A percentile compares a stretch with the other conserved stretches of the same genome.
Conservation (phyloP, 768 basidiomycete species). For the Suillus weaverae region DNA sequence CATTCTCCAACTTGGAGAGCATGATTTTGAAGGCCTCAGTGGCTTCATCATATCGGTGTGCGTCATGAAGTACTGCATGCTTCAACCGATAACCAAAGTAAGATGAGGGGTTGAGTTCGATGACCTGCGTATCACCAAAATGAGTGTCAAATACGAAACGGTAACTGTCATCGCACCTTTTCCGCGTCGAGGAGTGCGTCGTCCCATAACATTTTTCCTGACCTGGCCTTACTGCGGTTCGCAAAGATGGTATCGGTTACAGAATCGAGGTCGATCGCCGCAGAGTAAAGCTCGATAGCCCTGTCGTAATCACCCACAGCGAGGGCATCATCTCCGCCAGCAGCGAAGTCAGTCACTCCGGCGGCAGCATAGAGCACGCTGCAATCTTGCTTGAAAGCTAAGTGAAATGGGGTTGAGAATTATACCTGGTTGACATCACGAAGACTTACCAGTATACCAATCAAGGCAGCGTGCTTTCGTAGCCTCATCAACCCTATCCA, state of each 20-base stretch:
- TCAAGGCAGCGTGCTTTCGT: not conserved
- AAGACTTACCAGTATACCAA: not conserved
- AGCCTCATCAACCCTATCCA: not conserved
- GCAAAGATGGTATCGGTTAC: not conserved
- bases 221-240: not conserved
- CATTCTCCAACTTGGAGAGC: no score
- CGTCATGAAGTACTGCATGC: no score
- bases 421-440: not conserved
- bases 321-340: not conserved
- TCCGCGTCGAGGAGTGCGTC: no score
- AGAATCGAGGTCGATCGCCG: not conserved
- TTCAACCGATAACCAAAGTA: no score
- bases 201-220: not conserved
- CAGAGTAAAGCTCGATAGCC: not conserved
- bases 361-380: not conserved
- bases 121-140: no score
- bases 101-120: no score
- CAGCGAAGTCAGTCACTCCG: not conserved
- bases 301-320: not conserved
- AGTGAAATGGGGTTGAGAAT: not conserved
- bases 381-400: not conserved
- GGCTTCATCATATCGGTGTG: no score
- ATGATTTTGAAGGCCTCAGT: no score
- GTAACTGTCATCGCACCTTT: no score
- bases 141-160: no score